Base-by-base conservation (phyloP, 768 basidiomycete genomes). In the Chalciporus pseudorubinellus region DNA sequence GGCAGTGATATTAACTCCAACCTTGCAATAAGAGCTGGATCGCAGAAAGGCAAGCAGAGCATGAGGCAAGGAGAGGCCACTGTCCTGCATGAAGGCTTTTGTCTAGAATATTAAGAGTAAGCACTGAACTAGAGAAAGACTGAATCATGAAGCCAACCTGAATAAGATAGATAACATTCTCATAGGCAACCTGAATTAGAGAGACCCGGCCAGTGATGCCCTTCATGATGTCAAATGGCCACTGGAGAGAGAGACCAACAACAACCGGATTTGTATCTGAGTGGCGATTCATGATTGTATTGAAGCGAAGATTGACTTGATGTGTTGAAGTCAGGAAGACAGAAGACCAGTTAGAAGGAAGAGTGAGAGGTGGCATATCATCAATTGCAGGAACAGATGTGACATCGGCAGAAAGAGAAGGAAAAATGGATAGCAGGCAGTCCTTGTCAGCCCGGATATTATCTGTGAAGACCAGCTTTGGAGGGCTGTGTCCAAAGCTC, bases 371-470 rank as follows among this genome's bases (percentile, higher is more conserved):
- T 7, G 24, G 7, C 24, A 24, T 24, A 24, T 24, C 24, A 24
- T 24, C 7, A 7, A 24, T 24, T 24, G 24, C 24, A 4, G 24
- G 24, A 24, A 24, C 24, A 24, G 24, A 24, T 24, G 39, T 48
- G 4, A 39, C 36, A 42, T 6, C 36, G 3, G 48, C 41, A 1
- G 38, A 13, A 1, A 71, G 60, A 0, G 64, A 66, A 18, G 54
- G 57, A 28, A 59, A 61, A 11, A 36, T 48, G 12, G 33, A 31
- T 48, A 60, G 54, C 0, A 64, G 56, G 16, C 54, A 44, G 13
- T 24, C 43, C 43, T 65, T 69, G 40, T 71, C 70, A 1, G 57
- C 44, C 3, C n/a, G 4, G 43, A 70, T 61, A 39, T 63, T 69
- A 39, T 73, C 67, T 0, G 69, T 71, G 49, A 61, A 71, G 13